Base-by-base conservation (phyloP, 768 basidiomycete species). In the Suillus spraguei region DNA sequence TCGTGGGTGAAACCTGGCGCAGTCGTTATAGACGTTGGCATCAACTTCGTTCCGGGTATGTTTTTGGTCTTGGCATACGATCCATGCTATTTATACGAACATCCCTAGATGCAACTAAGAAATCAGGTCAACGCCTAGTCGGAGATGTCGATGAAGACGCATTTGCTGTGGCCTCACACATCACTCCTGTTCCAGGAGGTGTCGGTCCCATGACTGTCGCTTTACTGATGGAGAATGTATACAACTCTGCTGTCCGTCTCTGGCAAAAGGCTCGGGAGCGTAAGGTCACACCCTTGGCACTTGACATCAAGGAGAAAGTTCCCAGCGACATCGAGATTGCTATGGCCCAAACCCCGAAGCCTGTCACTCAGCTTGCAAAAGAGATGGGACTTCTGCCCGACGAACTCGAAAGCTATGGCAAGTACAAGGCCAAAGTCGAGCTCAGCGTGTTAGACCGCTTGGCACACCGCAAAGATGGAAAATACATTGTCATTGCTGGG, bases 181-280 rank as follows among this genome's bases (percentile, higher is more conserved):
- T 99, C 70, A 99, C 97, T 0, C 97, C 97, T 24, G 97, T 99
- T 32, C 97, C 97, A 0, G 97, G 97, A 76, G 97, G 97, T 63
- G 97, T 99, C 60, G 97, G 97, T 14, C 97, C 97, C n/a, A 97
- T 99, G 96, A 99, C 97, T 16, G 97, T 99, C 63, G 97, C 97
- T 24, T 84, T 98, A 81, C 87, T 99, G 66, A 98, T 99, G 96
- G 85, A 88, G 71, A 99, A 99, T 78, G 97, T 96, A 2, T 79
- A 94, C 67, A 80, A 83, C 66, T 90, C 94, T 55, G 95, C 96
- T 28, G 85, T 92, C 74, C 87, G 92, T 59, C 83, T 87, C 59
- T 95, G 91, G 84, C 86, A 91, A 67, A 81, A 86, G 59, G 78
- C 85, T 50, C 85, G 88, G 55, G 74, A 83, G 14, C 84, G 87